Base-by-base conservation (phyloP, 2,329 filamentous ascomycete species). In the Fusarium musae region DNA sequence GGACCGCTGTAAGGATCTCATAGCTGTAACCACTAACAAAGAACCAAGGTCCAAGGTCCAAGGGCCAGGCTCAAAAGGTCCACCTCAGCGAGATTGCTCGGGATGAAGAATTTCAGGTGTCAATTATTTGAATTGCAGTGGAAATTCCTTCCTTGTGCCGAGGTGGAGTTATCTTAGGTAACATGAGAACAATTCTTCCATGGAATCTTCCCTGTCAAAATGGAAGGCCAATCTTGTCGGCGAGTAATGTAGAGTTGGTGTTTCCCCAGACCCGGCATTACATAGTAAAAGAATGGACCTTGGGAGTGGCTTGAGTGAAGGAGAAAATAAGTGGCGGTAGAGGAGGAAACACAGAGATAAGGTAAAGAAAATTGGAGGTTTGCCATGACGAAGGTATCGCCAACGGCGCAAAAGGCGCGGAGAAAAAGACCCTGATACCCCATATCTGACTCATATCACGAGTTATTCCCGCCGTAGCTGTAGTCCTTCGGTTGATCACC, bases 201-300 rank as follows among this genome's bases (percentile, higher is more conserved):
- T 62, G 69, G 70, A 73, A 72, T 52, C 28, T 72, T 70, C 69
- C 69, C 59, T 70, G 70, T 65, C 54, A 65, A 53, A 32, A 60
- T 56, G 52, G 57, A 62, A 66, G 59, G 57, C 43, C 52, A 43
- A 53, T 59, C 36, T 59, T 52, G 49, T 65, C 39, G 43, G 59
- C 61, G 60, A 59, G 70, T 66, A 59, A 66, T 40, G 52, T 59
- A 4, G 30, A 68, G 26, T 63, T 69, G 56, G 42, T 59, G 49
- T 56, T 73, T 73, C 70, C 70, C 70, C 70, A 70, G 70, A 73
- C 46, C 53, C 66, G 70, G 70, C 60, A 73, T 60, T 50, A 30
- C 52, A 28, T 54, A 59, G 69, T n/a, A 53, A 73, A 70, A 42
- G 42, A 47, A 50, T 72, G 63, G 69, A 72, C 30, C 32, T n/a